Evolutionary conservation across 176 grass and related monocot genomes (phyloP), one percentile per base, ranked within the genome.

Genomic region (Avena eriantha): DNA sequence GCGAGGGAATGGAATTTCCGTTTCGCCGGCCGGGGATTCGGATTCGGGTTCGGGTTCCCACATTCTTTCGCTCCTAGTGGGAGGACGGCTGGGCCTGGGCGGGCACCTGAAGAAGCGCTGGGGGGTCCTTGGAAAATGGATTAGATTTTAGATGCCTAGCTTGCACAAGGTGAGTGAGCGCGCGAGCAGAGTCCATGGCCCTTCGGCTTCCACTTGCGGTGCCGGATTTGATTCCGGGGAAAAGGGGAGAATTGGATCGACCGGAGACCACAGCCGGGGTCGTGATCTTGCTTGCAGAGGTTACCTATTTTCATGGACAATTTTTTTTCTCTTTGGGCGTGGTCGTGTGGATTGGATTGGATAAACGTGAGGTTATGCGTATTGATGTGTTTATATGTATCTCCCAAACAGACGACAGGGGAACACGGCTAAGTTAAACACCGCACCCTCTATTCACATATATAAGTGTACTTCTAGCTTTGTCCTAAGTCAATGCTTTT

Each of bases 101-200:
- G 33, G 64, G 79, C 84, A 86, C 88, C 84, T 90, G 84, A 86
- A 83, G 79, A 60, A 60, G 76, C 17, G 51, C 13, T 77, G 49
- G 50, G 31, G 66, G 69, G 31, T 83, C 67, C 51, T 41, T 60
- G 63, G 51, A 78, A 46, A 17, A 6, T 33, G 63, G 63, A 66
- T 88, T 69, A 14, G 81, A 89, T 89, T 33, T 88, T 69, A 14
- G 81, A 89, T 89, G 69, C 88, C 35, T 13, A 23, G 19, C 56
- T 39, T 45, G 56, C 56, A 6, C 36, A 7, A 6, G 78, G 78
- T 1, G 41, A 48, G 77, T 48, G 69, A 6, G 63, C 31, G 24
- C 4, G 61, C 0, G 59, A 13, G 60, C 35, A 35, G 68, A 70
- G 31, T 54, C 16, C 59, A 63, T 63, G 36, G 10, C 69, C 10